Evolutionary conservation across 2,329 filamentous ascomycete species (phyloP), one percentile per base, ranked within the genome.

Genomic region (Phialophora tarda): DNA sequence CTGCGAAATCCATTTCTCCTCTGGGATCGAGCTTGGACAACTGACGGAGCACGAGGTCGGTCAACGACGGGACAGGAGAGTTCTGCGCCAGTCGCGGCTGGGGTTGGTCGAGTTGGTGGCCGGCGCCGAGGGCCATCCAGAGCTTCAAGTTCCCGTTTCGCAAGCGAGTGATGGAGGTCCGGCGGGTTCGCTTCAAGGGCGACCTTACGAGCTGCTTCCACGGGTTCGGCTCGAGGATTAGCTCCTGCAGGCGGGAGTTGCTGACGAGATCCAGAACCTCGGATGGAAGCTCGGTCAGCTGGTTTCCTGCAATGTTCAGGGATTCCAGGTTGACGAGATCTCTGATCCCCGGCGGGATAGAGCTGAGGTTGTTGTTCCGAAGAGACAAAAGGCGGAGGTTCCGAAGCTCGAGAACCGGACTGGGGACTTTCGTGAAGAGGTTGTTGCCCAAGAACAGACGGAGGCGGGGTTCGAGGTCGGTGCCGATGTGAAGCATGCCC

Each of bases 251-350:
- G 5, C 65, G 64, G 44, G 60, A 55, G 10, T 64, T 57, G 32
- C 73, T 74, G 24, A 79, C 76, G 3, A 83, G 73, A 62, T 75
- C 74, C 17, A 83, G 68, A 6, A 83, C 69, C 59, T 83, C 81
- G 75, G 78, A 82, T 0, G 82, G 82, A 2, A 83, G 76, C 53
- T 74, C 75, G 11, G 73, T 68, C 10, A 83, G 73, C 32, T 77
- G 73, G 65, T 83, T 83, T 32, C 78, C 77, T 1, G 79, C 77
- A 26, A 83, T 68, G 44, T 82, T 83, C n/a, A 83, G 70, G 28
- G 79, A 78, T 72, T 79, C 76, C 48, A 83, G 73, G 53, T 76
- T 76, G 8, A 73, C 77, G 59, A 83, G 71, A 57, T 75, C 78
- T 55, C 77, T 71, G 41, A 83, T 81, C 0, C 77, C 74, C 10